A percentile compares a stretch with the other conserved stretches of the same genome.
phyloP scores from a whole-genome alignment of 1,284 basidiomycete genomes.

The Naganishia sp. region DNA sequence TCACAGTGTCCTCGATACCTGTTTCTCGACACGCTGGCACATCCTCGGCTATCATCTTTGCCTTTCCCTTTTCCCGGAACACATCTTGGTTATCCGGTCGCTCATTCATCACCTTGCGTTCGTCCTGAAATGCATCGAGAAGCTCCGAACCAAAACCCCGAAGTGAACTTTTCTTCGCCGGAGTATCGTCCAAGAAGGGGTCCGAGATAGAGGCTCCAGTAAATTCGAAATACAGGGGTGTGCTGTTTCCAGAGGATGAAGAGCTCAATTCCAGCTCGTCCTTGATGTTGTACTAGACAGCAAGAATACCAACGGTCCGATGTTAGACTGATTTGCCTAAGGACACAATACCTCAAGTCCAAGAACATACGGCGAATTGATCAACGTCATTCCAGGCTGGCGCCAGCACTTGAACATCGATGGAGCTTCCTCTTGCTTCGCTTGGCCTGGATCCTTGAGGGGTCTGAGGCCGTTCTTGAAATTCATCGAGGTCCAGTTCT shows the following conservation, averaged over 20 bases:
- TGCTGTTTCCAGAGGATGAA: neutral
- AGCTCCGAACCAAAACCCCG: too few relatives aligned
- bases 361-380: slow-evolving; percentile 4
- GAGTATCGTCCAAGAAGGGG: neutral
- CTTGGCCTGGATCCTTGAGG: neutral
- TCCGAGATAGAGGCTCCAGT: neutral
- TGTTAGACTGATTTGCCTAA: neutral
- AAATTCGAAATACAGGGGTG: too few relatives aligned
- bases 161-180: too few relatives aligned
- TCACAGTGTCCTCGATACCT: too few relatives aligned
- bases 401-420: neutral
- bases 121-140: neutral
- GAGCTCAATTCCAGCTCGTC: slow-evolving; percentile 23
- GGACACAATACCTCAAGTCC: too few relatives aligned
- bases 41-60: neutral
- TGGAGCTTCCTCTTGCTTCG: neutral
- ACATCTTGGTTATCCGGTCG: too few relatives aligned
- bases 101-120: neutral
- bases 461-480: neutral
- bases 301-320: neutral
- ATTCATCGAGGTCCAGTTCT: neutral
- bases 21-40: too few relatives aligned
- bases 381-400: neutral
- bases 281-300: slow-evolving; percentile 9
- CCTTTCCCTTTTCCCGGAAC: neutral